Evolutionary conservation across 2,329 filamentous ascomycete species (phyloP).

Genomic region (Talaromyces sp.): DNA sequence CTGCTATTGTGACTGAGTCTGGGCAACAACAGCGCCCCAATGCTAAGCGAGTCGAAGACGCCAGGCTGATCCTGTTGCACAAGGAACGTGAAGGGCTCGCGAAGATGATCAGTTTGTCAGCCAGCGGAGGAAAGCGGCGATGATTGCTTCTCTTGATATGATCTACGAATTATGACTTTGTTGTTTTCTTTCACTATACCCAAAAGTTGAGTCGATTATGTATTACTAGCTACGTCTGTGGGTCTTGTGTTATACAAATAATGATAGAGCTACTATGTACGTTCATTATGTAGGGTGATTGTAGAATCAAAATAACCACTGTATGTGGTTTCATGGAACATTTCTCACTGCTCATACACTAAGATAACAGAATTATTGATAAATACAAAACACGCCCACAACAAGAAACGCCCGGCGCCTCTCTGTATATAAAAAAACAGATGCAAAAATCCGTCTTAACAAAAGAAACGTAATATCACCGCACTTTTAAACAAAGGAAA

Average conservation of each 20-base stretch:
- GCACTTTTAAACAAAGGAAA: slow-evolving; percentile 11
- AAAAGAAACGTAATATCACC: neutral
- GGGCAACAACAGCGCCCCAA: slow-evolving; percentile 33
- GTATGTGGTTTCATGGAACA: neutral
- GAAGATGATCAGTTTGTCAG: slow-evolving; percentile 50
- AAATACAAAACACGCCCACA: neutral
- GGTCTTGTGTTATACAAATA: neutral
- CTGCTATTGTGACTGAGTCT: slow-evolving; percentile 5
- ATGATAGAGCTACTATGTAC: neutral
- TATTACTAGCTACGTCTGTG: neutral
- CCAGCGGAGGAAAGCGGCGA: slow-evolving; percentile 7
- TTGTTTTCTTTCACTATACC: slow-evolving; percentile 6
- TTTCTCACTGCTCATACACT: neutral
- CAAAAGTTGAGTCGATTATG: neutral
- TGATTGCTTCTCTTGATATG: neutral
- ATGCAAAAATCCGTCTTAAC: neutral
- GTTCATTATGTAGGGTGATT: neutral
- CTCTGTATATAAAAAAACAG: slow-evolving; percentile 3
- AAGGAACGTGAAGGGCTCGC: slow-evolving; percentile 63
- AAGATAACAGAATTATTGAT: neutral
- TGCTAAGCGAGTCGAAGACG: slow-evolving; percentile 54
- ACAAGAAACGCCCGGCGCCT: neutral
- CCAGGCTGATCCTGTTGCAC: slow-evolving; percentile 58
- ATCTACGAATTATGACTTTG: slow-evolving; percentile 8
- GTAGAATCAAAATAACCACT: neutral